Evolutionary conservation across 495 filamentous ascomycete genomes (phyloP), one percentile per base, ranked within the genome.

Genomic region (Penicillium canescens): DNA sequence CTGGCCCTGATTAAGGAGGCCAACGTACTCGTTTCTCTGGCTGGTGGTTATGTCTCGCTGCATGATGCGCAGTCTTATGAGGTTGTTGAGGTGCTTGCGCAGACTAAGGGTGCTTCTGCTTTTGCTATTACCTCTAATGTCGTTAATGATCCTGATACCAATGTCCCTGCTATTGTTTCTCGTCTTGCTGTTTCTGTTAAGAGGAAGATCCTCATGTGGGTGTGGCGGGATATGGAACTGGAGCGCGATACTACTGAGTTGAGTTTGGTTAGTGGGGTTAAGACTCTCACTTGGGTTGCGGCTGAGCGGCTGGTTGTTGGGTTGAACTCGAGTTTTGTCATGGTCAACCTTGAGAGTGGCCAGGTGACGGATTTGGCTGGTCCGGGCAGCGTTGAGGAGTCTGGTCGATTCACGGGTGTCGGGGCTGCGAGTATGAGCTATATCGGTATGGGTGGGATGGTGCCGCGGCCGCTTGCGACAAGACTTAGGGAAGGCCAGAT

Each of bases 81-180:
- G 46, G 75, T 93, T 37, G 82, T 89, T 52, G 89, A 96, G 66
- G 85, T 89, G 42, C 69, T 92, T n/a, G 70, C 78, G 20, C 86
- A 87, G 59, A 96, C 92, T 11, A 93, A 88, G 65, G 90, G 90
- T 41, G 92, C 93, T n/a, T 85, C 86, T 5, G 84, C 83, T 2
- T 96, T 99, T 69, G 90, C 95, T 1, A 89, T 96, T 42, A 96
- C 92, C 3, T 95, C 90, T 43, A 96, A 98, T 71, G 90, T 97
- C 28, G 87, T 94, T 49, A 90, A 92, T 72, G 94, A 99, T 72
- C 73, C 84, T 6, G 82, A 82, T 23, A 96, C 91, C 0, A 88
- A 88, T 18, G 90, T 98, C 37, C 90, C 89, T 0, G 87, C 90
- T 50, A 96, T 98, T 46, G 89, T 97, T 44, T 95, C 90, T 8